These are phyloP conservation scores for Xanthoceras sorbifolium DNA, from an alignment of 345 rosid genomes.

Conservation along the genomic window DNA sequence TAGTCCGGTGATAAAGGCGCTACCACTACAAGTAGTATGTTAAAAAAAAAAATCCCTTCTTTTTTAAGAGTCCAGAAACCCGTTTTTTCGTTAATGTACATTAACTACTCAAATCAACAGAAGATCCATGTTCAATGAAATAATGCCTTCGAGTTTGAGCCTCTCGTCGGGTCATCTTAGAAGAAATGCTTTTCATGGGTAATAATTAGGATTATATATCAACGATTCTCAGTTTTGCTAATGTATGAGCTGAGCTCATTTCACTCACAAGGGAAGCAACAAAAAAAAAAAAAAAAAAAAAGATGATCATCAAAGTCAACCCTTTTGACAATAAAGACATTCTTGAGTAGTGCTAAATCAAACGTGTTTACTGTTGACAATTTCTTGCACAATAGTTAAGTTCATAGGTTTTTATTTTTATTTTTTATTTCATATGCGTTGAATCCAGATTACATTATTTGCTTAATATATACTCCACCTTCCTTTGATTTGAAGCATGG, in stretches of 20 bases:
- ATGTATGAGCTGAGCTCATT: not conserved
- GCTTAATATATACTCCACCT: not conserved
- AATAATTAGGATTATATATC: not conserved
- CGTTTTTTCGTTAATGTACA: too few species aligned
- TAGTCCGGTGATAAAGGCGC: too few species aligned
- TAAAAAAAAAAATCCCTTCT: too few species aligned
- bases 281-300: too few species aligned
- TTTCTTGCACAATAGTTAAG: slow-evolving; percentile 11
- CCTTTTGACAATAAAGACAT: slow-evolving; percentile 1
- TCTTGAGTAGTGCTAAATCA: slow-evolving; percentile 20
- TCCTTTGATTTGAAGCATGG: slow-evolving; percentile 18
- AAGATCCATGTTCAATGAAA: not conserved
- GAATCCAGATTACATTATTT: slow-evolving; percentile 30
- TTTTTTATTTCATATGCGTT: slow-evolving; percentile 17
- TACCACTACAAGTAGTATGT: too few species aligned
- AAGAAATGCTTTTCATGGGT: not conserved
- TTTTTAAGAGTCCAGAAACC: too few species aligned
- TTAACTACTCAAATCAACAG: too few species aligned
- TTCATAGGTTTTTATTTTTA: not conserved
- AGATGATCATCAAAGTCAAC: slow-evolving; percentile 9
- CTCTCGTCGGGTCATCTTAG: not conserved
- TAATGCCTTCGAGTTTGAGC: too few species aligned
- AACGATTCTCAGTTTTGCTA: not conserved
- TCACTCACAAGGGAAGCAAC: not conserved
- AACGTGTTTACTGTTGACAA: not conserved